Conservation (phyloP, 345 rosid species). For the Pugionium cornutum region DNA sequence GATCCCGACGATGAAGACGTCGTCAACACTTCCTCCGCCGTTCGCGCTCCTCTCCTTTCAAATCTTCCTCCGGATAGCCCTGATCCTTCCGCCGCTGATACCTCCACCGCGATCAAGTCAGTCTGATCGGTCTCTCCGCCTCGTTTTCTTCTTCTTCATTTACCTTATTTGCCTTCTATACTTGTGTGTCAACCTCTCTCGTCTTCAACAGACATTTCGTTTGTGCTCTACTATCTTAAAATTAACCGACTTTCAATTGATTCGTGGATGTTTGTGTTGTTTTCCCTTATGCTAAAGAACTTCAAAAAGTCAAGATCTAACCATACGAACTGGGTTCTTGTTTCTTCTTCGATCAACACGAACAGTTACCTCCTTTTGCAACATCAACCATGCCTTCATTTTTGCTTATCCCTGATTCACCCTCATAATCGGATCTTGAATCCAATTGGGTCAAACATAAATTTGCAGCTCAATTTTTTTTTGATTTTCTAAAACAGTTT, state of each 20-base stretch:
- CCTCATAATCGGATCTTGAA: too few species aligned
- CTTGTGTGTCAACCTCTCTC: conserved; percentile 12
- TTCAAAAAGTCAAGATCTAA: too few species aligned
- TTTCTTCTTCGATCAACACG: too few species aligned
- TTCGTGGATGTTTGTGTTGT: neutral
- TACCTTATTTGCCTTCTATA: neutral
- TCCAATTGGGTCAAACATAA: too few species aligned
- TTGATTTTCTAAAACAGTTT: too few species aligned
- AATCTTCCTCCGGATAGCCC: conserved; percentile 26
- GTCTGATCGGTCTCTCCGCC: conserved; percentile 33
- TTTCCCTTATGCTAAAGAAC: too few species aligned
- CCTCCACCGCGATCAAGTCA: conserved; percentile 40
- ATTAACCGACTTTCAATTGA: conserved; percentile 7
- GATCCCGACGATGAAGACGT: conserved; percentile 64
- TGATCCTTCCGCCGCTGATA: conserved; percentile 23
- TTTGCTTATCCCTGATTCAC: too few species aligned
- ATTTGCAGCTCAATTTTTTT: too few species aligned
- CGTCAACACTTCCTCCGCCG: conserved; percentile 22
- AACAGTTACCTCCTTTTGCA: too few species aligned
- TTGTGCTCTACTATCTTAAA: neutral
- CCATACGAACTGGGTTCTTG: too few species aligned
- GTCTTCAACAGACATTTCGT: neutral
- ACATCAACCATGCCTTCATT: too few species aligned
- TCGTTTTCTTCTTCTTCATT: neutral
- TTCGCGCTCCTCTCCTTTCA: conserved; percentile 50